These are phyloP conservation scores for Flaveria sonorensis DNA, from an alignment of 129 eudicot species.

Conservation along the genomic window DNA sequence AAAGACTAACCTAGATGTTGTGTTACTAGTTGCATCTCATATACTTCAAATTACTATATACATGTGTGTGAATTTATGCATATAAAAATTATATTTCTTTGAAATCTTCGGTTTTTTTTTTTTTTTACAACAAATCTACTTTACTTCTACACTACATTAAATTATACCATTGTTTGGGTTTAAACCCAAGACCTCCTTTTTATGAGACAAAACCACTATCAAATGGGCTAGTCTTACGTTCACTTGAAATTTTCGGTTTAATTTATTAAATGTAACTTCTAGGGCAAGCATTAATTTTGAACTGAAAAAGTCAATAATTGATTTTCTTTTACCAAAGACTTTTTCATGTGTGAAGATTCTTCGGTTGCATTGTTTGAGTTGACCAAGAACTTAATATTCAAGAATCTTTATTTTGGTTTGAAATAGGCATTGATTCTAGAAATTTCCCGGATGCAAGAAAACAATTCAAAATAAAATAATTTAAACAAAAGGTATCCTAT, in stretches of 20 bases:
- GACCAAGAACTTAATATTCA: conserved; percentile 7
- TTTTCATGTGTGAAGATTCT: conserved; percentile 13
- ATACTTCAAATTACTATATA: too few species aligned
- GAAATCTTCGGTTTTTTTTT: not conserved
- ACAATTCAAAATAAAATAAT: not conserved
- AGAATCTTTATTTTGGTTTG: conserved; percentile 6
- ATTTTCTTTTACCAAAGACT: not conserved
- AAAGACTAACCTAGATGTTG: too few species aligned
- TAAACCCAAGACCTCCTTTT: too few species aligned
- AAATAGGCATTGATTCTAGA: conserved; percentile 9
- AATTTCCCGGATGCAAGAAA: not conserved
- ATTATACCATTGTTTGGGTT: too few species aligned
- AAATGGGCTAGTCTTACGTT: too few species aligned
- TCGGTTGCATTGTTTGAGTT: not conserved
- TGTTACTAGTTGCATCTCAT: too few species aligned
- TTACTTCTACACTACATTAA: too few species aligned
- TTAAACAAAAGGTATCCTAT: not conserved
- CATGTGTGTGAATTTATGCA: too few species aligned
- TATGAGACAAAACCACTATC: too few species aligned
- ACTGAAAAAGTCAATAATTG: not conserved
- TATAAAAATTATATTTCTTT: not conserved
- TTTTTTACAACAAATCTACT: too few species aligned
- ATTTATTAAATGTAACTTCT: not conserved
- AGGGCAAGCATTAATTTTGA: not conserved
- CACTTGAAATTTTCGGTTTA: not conserved